These are phyloP conservation scores for Aspergillus latus DNA, from an alignment of 2,329 filamentous ascomycete species.

Conservation along the genomic window DNA sequence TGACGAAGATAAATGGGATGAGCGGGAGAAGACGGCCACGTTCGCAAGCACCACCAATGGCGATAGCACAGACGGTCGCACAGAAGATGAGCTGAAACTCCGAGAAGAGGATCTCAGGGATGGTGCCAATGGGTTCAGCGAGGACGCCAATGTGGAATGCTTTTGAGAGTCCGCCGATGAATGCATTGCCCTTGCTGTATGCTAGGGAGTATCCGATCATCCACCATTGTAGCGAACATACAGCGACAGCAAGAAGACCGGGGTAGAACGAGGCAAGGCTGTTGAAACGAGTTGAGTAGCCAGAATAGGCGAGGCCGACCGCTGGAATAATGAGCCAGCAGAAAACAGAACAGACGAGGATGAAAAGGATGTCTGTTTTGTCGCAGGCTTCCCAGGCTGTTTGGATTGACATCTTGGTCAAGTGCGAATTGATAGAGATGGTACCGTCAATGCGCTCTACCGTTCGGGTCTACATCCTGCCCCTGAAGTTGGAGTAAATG, in stretches of 20 bases:
- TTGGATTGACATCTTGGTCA: conserved; percentile 29
- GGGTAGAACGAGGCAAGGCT: conserved; percentile 52
- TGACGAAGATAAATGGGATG: conserved; percentile 49
- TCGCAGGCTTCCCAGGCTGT: conserved; percentile 53
- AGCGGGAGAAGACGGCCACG: conserved; percentile 48
- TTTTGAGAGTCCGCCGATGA: conserved; percentile 50
- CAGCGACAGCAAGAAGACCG: conserved; percentile 48
- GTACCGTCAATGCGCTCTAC: too few species aligned
- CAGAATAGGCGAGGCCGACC: conserved; percentile 52
- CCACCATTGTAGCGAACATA: conserved; percentile 55
- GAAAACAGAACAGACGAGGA: conserved; percentile 53
- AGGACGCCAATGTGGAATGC: conserved; percentile 49
- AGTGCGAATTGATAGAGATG: background rate
- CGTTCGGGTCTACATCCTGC: background rate
- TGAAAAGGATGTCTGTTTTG: conserved; percentile 53
- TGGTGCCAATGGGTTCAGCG: conserved; percentile 50
- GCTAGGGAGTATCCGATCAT: conserved; percentile 51
- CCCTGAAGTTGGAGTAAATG: conserved; percentile 26
- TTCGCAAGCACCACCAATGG: conserved; percentile 52
- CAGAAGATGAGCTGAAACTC: conserved; percentile 54
- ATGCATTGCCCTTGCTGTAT: conserved; percentile 48
- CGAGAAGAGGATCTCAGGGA: conserved; percentile 52
- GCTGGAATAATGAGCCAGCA: conserved; percentile 56
- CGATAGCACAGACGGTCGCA: conserved; percentile 54
- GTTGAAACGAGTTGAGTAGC: conserved; percentile 51